Evolutionary conservation across 148 eudicot genomes (phyloP), one percentile per base, ranked within the genome.

Genomic region (Dysphania ambrosioides): DNA sequence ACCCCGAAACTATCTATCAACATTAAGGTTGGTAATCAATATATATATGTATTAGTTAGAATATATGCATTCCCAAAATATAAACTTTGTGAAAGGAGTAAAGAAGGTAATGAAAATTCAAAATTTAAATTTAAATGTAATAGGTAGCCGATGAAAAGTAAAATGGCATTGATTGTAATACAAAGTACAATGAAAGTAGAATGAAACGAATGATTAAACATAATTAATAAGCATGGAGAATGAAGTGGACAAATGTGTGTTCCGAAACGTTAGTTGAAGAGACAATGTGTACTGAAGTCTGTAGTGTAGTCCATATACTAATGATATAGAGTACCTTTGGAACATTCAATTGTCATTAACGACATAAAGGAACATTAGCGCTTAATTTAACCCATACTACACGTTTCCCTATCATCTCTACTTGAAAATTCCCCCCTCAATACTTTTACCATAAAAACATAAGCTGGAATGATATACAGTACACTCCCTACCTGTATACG

Each of bases 341-440:
- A 75, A 66, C 78, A 75, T 75, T 75, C 78, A 75, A 75, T 66
- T 66, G 78, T 56, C 55, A 75, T 66, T 66, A 75, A 75, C 70
- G 67, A 36, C 8, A 56, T 0, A 53, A 66, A 55, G 53, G 24
- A 66, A 55, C 55, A 55, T 66, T 29, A 53, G 9, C 47, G 24
- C 38, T 75, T 66, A 15, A 35, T 34, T 11, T 65, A 21, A 51
- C 53, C 24, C 2, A 6, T 5, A 36, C 0, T n/a, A 35, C 44
- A 18, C 74, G 38, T 57, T 8, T 24, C 23, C 51, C 74, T 0
- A 71, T 35, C 47, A 71, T 35, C 19, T 56, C 23, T 6, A 35
- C 9, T 56, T 35, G 2, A 51, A 34, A 18, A 55, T 34, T 35
- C 12, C 60, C 7, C 4, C 19, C 27, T 63, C 24, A 6, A 1